These are phyloP conservation scores for Hemileccinum impolitum DNA, from an alignment of 768 basidiomycete genomes.

Conservation along the genomic window DNA sequence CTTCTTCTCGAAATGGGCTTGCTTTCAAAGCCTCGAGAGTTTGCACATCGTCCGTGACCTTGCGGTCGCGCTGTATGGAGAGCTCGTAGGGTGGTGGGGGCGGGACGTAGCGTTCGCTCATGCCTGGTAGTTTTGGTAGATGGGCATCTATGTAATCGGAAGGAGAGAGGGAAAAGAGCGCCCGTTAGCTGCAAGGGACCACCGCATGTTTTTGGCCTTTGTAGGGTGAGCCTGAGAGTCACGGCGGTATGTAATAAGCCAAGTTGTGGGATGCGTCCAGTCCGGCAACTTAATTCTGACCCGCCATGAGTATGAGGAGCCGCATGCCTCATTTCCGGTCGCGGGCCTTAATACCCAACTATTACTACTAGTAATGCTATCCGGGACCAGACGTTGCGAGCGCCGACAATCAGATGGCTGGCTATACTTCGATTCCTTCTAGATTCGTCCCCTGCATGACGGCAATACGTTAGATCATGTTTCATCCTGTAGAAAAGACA, in stretches of 20 bases:
- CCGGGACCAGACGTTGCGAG: too few relatives aligned
- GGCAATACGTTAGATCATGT: background rate
- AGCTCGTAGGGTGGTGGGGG: constrained; percentile 43
- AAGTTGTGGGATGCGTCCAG: background rate
- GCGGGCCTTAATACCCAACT: background rate
- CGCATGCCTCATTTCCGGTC: constrained; percentile 13
- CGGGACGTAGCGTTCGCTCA: constrained; percentile 27
- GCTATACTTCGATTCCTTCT: constrained; percentile 83
- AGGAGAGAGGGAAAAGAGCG: constrained; percentile 9
- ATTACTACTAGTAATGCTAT: constrained; percentile 3
- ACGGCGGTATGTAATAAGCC: constrained; percentile 3
- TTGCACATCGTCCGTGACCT: constrained; percentile 34
- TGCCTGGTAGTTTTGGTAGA: constrained; percentile 11
- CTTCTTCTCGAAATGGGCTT: background rate
- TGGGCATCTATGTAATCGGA: too few relatives aligned
- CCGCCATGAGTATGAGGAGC: background rate
- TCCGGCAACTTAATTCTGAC: too few relatives aligned
- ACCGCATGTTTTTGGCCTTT: constrained; percentile 10
- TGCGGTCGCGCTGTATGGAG: constrained; percentile 47
- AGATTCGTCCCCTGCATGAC: constrained; percentile 70
- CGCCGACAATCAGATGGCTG: too few relatives aligned
- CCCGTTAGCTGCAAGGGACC: background rate
- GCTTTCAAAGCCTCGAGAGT: constrained; percentile 9
- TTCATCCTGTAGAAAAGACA: background rate
- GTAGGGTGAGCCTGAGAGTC: background rate